These are phyloP conservation scores for Taphrina confusa DNA, from an alignment of 1,139 yeast genomes.

Conservation along the genomic window DNA sequence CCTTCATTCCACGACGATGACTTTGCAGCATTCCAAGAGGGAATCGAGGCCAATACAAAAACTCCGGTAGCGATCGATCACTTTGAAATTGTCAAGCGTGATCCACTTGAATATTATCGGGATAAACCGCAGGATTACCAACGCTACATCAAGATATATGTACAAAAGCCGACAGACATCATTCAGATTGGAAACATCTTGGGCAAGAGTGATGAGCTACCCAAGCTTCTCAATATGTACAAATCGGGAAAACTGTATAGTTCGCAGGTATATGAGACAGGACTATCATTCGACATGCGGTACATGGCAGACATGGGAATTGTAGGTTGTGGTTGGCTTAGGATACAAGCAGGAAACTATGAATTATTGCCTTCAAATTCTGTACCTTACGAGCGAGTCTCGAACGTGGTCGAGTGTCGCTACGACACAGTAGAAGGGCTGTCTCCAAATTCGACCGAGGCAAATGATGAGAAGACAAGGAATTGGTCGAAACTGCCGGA, in stretches of 20 bases:
- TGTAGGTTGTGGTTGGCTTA: conserved; percentile 31
- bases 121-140: conserved; percentile 18
- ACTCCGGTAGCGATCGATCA: not conserved
- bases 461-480: conserved; percentile 20
- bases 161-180: conserved; percentile 10
- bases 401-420: conserved; percentile 8
- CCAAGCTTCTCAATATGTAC: conserved; percentile 20
- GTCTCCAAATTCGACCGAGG: conserved; percentile 18
- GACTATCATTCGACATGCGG: conserved; percentile 17
- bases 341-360: not conserved
- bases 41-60: conserved; percentile 11
- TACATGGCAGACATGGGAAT: conserved; percentile 26
- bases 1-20: conserved; percentile 13
- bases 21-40: conserved; percentile 10
- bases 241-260: conserved; percentile 20
- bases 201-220: conserved; percentile 29
- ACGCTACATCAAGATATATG: conserved; percentile 17
- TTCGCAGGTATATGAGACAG: conserved; percentile 31
- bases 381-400: conserved; percentile 14
- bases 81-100: conserved; percentile 7
- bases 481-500: conserved; percentile 18
- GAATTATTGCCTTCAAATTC: not conserved
- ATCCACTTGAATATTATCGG: conserved; percentile 27
- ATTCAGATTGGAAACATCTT: conserved; percentile 17
- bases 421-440: conserved; percentile 7